These are phyloP conservation scores for Eimeria sp. DNA, from an alignment of 169 alveolate species.

Conservation along the genomic window DNA sequence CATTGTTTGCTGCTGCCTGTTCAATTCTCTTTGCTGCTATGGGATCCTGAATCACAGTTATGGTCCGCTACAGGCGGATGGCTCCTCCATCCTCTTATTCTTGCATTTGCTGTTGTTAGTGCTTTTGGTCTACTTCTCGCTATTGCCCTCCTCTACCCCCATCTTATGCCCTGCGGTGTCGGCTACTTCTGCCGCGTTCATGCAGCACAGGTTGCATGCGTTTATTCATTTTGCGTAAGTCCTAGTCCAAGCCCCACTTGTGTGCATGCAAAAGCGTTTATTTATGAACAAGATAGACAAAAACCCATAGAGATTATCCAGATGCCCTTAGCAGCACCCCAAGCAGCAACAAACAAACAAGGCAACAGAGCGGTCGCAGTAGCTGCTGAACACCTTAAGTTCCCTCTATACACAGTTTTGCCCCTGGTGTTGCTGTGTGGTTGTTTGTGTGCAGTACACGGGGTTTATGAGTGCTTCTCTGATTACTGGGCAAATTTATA, in stretches of 20 bases:
- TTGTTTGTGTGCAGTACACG: slow-evolving; percentile 1
- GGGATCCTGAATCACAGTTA: background rate
- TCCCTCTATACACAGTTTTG: background rate
- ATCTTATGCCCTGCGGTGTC: background rate
- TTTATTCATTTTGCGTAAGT: slow-evolving; percentile 13
- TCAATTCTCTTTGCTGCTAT: background rate
- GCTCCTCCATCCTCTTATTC: slow-evolving; percentile 7
- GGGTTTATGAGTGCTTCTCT: slow-evolving; percentile 18
- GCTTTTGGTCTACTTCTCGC: slow-evolving; percentile 18
- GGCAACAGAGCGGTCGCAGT: background rate
- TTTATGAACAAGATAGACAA: no score
- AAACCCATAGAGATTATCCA: background rate
- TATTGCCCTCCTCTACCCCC: slow-evolving; percentile 24
- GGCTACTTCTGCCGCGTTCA: slow-evolving; percentile 40
- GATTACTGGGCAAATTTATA: background rate
- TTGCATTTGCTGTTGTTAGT: background rate
- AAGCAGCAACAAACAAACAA: background rate
- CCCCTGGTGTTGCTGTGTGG: background rate
- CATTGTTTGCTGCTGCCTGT: slow-evolving; percentile 31
- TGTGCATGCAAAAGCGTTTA: background rate
- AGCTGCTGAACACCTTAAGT: background rate
- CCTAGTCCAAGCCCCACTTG: background rate
- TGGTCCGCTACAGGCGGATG: background rate
- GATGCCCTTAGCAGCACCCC: background rate
- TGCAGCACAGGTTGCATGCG: slow-evolving; percentile 51